Evolutionary conservation across 371 early-diverging fungal species (phyloP).

Genomic region (Nosema muscidifuracis): DNA sequence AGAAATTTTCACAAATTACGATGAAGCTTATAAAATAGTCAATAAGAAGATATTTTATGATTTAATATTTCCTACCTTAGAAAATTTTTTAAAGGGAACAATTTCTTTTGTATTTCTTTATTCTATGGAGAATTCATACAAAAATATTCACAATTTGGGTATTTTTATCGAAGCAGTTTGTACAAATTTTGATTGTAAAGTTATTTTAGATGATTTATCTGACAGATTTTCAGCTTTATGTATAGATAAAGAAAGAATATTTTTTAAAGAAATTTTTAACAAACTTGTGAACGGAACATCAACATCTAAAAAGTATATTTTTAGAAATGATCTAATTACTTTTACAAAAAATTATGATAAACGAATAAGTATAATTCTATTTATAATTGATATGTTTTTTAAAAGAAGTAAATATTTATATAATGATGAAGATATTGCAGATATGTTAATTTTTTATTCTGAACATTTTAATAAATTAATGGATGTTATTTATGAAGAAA

Average conservation of each 20-base stretch:
- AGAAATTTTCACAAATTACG: slow-evolving; percentile 26
- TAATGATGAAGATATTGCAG: slow-evolving; percentile 32
- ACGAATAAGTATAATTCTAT: slow-evolving; percentile 27
- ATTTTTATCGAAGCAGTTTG: slow-evolving; percentile 14
- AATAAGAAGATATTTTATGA: slow-evolving; percentile 39
- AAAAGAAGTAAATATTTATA: slow-evolving; percentile 28
- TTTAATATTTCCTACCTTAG: slow-evolving; percentile 33
- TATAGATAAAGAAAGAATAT: slow-evolving; percentile 38
- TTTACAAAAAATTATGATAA: background rate
- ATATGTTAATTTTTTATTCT: slow-evolving; percentile 30
- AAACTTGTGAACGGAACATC: slow-evolving; percentile 13
- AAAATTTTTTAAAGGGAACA: slow-evolving; percentile 24
- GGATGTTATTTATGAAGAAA: slow-evolving; percentile 17
- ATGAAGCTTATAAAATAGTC: slow-evolving; percentile 25
- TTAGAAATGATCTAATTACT: slow-evolving; percentile 15
- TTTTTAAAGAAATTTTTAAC: slow-evolving; percentile 45
- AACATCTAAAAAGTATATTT: slow-evolving; percentile 19
- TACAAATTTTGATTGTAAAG: slow-evolving; percentile 10
- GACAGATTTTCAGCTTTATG: slow-evolving; percentile 10
- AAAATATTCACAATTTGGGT: slow-evolving; percentile 18
- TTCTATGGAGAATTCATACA: slow-evolving; percentile 25
- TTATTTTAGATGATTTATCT: slow-evolving; percentile 25
- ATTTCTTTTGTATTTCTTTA: slow-evolving; percentile 40
- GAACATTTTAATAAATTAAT: slow-evolving; percentile 29
- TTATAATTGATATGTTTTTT: slow-evolving; percentile 16